These are phyloP conservation scores for Neofusicoccum kwambonambiense DNA, from an alignment of 2,329 filamentous ascomycete species.

Conservation along the genomic window DNA sequence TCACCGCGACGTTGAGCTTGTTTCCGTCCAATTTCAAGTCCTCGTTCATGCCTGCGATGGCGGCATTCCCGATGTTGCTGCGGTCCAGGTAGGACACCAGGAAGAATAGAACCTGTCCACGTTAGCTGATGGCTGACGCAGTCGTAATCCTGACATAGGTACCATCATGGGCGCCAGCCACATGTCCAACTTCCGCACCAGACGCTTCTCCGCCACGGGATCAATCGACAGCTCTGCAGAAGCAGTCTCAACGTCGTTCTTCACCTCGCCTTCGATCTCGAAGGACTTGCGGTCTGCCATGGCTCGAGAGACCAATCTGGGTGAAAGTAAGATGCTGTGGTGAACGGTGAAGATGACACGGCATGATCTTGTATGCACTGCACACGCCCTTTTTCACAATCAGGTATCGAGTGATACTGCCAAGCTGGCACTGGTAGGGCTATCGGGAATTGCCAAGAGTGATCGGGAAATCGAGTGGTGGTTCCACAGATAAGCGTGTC, in stretches of 20 bases:
- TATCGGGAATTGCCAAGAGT: background rate
- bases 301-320: background rate
- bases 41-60: slow-evolving; percentile 60
- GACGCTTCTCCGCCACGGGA: slow-evolving; percentile 50
- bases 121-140: slow-evolving; percentile 28
- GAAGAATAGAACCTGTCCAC: slow-evolving; percentile 57
- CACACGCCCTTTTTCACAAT: background rate
- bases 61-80: slow-evolving; percentile 73
- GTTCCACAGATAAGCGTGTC: background rate
- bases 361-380: background rate
- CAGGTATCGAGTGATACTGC: background rate
- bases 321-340: background rate
- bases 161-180: slow-evolving; percentile 67
- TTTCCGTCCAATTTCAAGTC: slow-evolving; percentile 60
- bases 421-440: background rate
- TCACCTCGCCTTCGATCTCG: background rate
- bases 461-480: background rate
- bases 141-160: slow-evolving; percentile 32
- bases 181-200: slow-evolving; percentile 64
- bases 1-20: slow-evolving; percentile 63
- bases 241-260: background rate
- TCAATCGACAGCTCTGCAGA: background rate
- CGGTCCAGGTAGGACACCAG: slow-evolving; percentile 74
- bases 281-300: background rate
- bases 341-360: background rate